Evolutionary conservation across 192 early-diverging fungal genomes (phyloP).

Genomic region (Thoreauomyces humboldtii): DNA sequence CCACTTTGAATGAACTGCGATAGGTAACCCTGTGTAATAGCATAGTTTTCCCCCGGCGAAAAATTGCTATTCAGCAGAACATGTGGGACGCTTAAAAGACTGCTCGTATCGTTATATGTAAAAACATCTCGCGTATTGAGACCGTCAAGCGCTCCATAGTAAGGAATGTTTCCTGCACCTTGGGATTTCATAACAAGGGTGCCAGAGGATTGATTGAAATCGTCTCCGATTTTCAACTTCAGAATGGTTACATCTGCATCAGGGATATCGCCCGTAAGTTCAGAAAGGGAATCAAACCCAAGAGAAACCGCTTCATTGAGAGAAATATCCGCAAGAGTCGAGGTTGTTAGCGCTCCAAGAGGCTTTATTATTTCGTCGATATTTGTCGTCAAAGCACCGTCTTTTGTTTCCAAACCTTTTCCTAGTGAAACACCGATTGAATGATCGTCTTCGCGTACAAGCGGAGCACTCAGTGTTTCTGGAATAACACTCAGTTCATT

Average conservation of each 20-base stretch:
- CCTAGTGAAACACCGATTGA: too few relatives aligned
- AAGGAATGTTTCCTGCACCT: neutral
- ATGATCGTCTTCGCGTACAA: too few relatives aligned
- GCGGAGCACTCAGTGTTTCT: too few relatives aligned
- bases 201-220: neutral
- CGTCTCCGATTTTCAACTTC: neutral
- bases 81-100: neutral
- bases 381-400: neutral
- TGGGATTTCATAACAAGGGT: neutral
- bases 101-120: neutral
- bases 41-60: neutral
- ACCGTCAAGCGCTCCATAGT: neutral
- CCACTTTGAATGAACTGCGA: neutral
- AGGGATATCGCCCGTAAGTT: neutral
- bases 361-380: neutral
- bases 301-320: neutral
- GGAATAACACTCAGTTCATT: too few relatives aligned
- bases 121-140: neutral
- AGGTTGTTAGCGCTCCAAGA: neutral
- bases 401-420: neutral
- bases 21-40: neutral
- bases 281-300: neutral
- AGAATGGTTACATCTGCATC: neutral
- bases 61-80: neutral
- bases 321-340: neutral